Base-by-base conservation (phyloP, 2,329 filamentous ascomycete genomes). In the Stachybotrys echinatus region DNA sequence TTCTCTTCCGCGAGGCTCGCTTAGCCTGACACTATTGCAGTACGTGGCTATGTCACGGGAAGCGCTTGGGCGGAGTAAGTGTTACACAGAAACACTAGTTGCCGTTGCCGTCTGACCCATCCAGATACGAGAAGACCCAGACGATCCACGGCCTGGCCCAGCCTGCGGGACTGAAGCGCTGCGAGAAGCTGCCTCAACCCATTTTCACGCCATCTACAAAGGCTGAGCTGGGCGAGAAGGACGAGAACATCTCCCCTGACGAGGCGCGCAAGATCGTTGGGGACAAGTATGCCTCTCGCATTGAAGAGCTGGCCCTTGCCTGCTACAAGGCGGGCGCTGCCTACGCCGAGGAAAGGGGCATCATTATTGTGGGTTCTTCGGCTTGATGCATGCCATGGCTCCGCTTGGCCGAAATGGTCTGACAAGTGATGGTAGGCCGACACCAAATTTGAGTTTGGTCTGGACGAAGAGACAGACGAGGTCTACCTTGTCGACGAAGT, bases 341-440 rank as follows among this genome's bases (percentile, higher is more conserved):
- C 45, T 85, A 89, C 58, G 87, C 87, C 6, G 55, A 59, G 43
- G 66, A 68, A 52, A 58, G 63, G 10, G 66, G 66, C 50, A 65
- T 69, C 52, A 64, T 69, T 52, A 63, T 69, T 50, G 65, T 65
- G 50, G 75, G 79, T 57, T 77, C 74, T 42, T 48, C 47, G 27
- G 27, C 27, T 3, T 34, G 10, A 5, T 34, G 27, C 27, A 34
- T 34, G 27, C 10, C 27, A 34, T 14, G n/a, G 21, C n/a, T n/a
- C n/a, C n/a, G n/a, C n/a, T n/a, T n/a, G 7, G 3, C 3, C 18
- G 40, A 19, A 43, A 43, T 3, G 12, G 12, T 17, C 12, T 43
- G 40, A 42, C n/a, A n/a, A n/a, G n/a, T n/a, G n/a, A n/a, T n/a
- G n/a, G n/a, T n/a, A 46, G 44, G 44, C 47, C 14, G 47, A 48